These are phyloP conservation scores for Aspergillus leporis DNA, from an alignment of 495 filamentous ascomycete genomes.

Conservation along the genomic window DNA sequence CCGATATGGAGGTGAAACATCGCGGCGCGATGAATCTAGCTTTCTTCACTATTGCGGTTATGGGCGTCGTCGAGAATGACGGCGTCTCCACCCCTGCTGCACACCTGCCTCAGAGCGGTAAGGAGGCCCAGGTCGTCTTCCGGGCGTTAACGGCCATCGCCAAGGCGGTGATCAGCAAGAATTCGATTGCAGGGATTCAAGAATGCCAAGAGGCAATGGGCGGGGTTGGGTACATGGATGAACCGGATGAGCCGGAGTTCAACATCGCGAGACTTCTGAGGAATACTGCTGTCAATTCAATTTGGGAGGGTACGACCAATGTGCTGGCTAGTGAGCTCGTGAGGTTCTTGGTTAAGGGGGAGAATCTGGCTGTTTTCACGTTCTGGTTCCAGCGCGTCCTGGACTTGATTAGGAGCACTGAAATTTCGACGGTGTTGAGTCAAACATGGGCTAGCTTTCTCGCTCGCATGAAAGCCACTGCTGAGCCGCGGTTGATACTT, in stretches of 20 bases:
- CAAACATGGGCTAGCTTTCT: slow-evolving; percentile 21
- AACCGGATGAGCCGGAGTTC: slow-evolving; percentile 47
- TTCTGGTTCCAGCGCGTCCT: slow-evolving; percentile 45
- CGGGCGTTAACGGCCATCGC: slow-evolving; percentile 64
- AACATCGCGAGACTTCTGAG: slow-evolving; percentile 67
- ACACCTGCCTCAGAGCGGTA: slow-evolving; percentile 27
- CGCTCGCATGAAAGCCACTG: slow-evolving; percentile 11
- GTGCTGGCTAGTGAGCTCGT: slow-evolving; percentile 64
- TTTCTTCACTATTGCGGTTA: slow-evolving; percentile 61
- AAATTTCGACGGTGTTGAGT: slow-evolving; percentile 16
- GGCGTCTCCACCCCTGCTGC: slow-evolving; percentile 16
- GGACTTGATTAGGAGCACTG: slow-evolving; percentile 15
- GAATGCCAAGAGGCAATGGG: slow-evolving; percentile 71
- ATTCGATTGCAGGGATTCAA: slow-evolving; percentile 54
- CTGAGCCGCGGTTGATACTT: slow-evolving; percentile 14
- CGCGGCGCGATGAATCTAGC: slow-evolving; percentile 58
- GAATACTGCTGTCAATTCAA: slow-evolving; percentile 63
- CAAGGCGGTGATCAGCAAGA: slow-evolving; percentile 63
- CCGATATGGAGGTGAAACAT: slow-evolving; percentile 53
- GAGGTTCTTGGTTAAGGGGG: slow-evolving; percentile 50
- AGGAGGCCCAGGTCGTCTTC: slow-evolving; percentile 50
- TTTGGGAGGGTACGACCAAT: slow-evolving; percentile 79
- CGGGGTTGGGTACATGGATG: slow-evolving; percentile 73
- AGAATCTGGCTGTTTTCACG: slow-evolving; percentile 39
- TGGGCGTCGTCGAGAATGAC: slow-evolving; percentile 51